phyloP scores from a whole-genome alignment of 1,139 yeast species.

The Saccharomycopsis phalli region DNA sequence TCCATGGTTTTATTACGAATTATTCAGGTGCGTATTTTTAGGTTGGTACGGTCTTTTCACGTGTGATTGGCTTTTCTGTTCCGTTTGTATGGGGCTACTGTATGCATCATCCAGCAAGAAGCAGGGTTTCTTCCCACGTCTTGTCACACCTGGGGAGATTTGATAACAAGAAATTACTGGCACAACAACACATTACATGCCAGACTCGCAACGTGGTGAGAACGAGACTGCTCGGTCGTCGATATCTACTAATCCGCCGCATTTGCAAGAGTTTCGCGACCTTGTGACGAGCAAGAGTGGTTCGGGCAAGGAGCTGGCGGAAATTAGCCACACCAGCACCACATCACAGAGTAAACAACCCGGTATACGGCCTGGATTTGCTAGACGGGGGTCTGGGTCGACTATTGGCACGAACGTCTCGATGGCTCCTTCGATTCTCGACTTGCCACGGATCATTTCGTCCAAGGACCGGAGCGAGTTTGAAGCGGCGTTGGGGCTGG shows the following conservation, averaged over 20 bases:
- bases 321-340: not conserved
- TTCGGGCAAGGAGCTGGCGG: constrained; percentile 8
- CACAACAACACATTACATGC: too few species aligned
- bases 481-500: constrained; percentile 36
- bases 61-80: too few species aligned
- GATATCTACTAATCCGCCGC: constrained; percentile 32
- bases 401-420: constrained; percentile 32
- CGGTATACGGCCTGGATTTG: constrained; percentile 6
- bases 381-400: constrained; percentile 26
- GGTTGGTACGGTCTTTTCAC: too few species aligned
- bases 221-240: too few species aligned
- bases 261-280: constrained; percentile 47
- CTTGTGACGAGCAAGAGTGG: constrained; percentile 30
- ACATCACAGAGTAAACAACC: constrained; percentile 10
- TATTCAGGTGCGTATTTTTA: too few species aligned
- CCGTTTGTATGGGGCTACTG: too few species aligned
- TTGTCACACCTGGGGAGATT: too few species aligned
- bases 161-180: too few species aligned
- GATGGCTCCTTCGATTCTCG: constrained; percentile 44
- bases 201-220: too few species aligned
- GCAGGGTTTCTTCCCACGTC: too few species aligned
- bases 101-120: too few species aligned
- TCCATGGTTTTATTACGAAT: too few species aligned
- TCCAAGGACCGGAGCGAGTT: constrained; percentile 48
- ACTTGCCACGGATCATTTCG: constrained; percentile 52